Percentiles rank a stretch among this genome's conserved stretches.
These are phyloP conservation scores for Fusarium siculi DNA, from an alignment of 2,329 filamentous ascomycete species.

Conservation along the genomic window DNA sequence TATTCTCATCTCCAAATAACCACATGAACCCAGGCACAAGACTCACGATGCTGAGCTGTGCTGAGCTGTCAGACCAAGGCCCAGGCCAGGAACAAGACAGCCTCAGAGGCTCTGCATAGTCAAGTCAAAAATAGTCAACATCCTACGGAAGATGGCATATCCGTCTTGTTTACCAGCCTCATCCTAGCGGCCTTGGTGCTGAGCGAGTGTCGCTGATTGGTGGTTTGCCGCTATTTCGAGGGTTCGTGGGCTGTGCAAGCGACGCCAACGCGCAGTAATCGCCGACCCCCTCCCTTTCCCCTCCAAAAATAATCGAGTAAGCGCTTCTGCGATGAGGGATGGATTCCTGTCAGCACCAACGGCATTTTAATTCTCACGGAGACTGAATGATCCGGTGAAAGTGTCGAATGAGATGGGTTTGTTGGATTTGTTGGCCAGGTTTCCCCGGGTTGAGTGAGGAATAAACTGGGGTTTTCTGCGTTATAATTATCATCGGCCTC, in stretches of 20 bases:
- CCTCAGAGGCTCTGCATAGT: conserved; percentile 3
- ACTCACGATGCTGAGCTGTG: conserved; percentile 5
- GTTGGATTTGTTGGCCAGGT: neutral
- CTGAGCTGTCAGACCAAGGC: conserved; percentile 6
- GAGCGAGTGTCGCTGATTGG: conserved; percentile 4
- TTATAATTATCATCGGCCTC: neutral
- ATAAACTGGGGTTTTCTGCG: neutral
- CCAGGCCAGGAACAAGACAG: conserved; percentile 1
- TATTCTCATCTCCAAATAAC: neutral
- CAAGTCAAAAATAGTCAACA: conserved; percentile 23
- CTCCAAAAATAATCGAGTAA: conserved; percentile 34
- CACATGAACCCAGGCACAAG: conserved; percentile 8
- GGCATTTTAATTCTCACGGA: conserved; percentile 5
- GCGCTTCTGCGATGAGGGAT: conserved; percentile 8
- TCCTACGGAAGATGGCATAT: conserved; percentile 24
- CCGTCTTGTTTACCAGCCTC: conserved; percentile 27
- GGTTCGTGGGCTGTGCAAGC: conserved; percentile 28
- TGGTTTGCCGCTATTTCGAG: conserved; percentile 31
- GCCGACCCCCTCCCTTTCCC: neutral
- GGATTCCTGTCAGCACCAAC: conserved; percentile 20
- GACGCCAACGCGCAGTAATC: conserved; percentile 6
- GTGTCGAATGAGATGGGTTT: neutral
- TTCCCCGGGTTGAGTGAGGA: neutral
- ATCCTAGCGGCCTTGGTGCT: conserved; percentile 15
- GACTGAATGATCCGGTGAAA: conserved; percentile 11